Evolutionary conservation across 345 rosid species (phyloP).

Genomic region (Trapa bicornis): DNA sequence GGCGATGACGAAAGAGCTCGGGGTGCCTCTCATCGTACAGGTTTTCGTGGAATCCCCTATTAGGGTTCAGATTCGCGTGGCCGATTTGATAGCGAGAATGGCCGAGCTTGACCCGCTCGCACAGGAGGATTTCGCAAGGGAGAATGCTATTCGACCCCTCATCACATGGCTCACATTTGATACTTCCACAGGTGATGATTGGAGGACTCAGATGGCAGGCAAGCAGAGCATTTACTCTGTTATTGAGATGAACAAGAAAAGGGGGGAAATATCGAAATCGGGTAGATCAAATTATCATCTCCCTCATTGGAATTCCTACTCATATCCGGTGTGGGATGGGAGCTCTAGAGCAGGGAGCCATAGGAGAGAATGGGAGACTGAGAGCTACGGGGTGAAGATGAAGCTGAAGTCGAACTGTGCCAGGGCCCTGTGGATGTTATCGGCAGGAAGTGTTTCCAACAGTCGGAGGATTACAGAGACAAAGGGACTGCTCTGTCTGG

Average conservation of each 20-base stretch:
- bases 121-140: conserved; percentile 77
- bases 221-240: conserved; percentile 64
- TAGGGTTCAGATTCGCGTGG: conserved; percentile 55
- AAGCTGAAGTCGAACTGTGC: conserved; percentile 55
- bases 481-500: conserved; percentile 83
- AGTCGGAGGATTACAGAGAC: conserved; percentile 77
- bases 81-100: conserved; percentile 65
- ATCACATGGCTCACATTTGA: conserved; percentile 64
- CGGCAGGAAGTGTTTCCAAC: conserved; percentile 54
- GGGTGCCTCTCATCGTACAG: conserved; percentile 51
- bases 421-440: conserved; percentile 78
- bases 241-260: conserved; percentile 62
- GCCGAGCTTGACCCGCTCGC: conserved; percentile 49
- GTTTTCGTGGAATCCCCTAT: conserved; percentile 56
- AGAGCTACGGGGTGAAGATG: conserved; percentile 46
- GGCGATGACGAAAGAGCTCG: conserved; percentile 35
- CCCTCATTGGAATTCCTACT: conserved; percentile 32
- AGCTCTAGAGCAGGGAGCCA: conserved; percentile 22
- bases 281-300: conserved; percentile 18
- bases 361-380: conserved; percentile 68
- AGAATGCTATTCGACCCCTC: conserved; percentile 67
- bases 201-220: conserved; percentile 16
- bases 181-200: conserved; percentile 40
- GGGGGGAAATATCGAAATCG: conserved; percentile 19
- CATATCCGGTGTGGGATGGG: conserved; percentile 25